A percentile compares a stretch with the other conserved stretches of the same genome.
phyloP scores from a whole-genome alignment of 495 filamentous ascomycete species.

The Choiromyces venosus region DNA sequence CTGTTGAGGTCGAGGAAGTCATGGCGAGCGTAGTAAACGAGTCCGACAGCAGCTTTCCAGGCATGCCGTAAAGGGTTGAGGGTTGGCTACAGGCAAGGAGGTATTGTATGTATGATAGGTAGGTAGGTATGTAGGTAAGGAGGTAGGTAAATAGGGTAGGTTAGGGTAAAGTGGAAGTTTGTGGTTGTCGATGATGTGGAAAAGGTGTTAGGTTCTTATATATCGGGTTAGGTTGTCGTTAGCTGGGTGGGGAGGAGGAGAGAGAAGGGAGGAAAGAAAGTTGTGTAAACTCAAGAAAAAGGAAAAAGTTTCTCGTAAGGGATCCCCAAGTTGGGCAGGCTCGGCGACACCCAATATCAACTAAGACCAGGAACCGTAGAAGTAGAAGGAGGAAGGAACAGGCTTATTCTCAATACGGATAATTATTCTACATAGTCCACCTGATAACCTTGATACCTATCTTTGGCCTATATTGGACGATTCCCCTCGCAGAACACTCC shows the following conservation, averaged over 20 bases:
- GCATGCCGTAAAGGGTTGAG: conserved; percentile 19
- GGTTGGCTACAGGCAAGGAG: not conserved
- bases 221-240: not conserved
- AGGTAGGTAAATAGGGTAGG: not conserved
- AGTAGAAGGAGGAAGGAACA: not conserved
- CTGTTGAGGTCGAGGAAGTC: conserved; percentile 17
- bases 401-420: not conserved
- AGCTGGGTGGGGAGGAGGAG: not conserved
- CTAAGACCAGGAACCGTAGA: not conserved
- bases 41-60: conserved; percentile 36
- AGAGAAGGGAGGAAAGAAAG: conserved; percentile 1
- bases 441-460: not conserved
- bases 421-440: not conserved
- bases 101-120: not conserved
- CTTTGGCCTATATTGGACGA: not conserved
- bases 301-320: not conserved
- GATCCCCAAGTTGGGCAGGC: not conserved
- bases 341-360: not conserved
- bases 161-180: not conserved
- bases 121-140: not conserved
- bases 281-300: not conserved
- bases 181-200: not conserved
- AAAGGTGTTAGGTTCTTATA: not conserved
- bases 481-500: not conserved
- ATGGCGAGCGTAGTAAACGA: conserved; percentile 28